phyloP scores from a whole-genome alignment of 106 monocot species.

The Ottelia alismoides region DNA sequence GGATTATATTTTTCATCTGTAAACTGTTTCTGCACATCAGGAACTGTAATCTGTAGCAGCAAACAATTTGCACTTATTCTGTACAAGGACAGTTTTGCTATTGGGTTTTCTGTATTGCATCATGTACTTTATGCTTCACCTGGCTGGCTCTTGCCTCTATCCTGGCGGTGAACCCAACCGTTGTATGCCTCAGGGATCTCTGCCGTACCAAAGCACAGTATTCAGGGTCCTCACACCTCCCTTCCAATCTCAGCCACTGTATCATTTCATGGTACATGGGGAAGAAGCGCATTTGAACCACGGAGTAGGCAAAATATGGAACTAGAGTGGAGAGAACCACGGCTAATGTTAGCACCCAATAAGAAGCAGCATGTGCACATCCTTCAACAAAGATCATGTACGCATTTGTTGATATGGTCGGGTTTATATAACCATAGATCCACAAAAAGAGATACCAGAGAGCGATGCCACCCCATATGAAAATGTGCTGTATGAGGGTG shows the following conservation, averaged over 20 bases:
- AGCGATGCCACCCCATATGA: conserved; percentile 82
- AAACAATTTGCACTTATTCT: too few relatives aligned
- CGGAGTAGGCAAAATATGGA: conserved; percentile 40
- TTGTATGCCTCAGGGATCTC: conserved; percentile 48
- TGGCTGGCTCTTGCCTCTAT: conserved; percentile 43
- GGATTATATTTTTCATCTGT: too few relatives aligned
- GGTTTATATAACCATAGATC: conserved; percentile 45
- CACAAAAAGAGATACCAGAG: conserved; percentile 64
- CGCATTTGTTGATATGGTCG: conserved; percentile 30
- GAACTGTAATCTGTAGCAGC: too few relatives aligned
- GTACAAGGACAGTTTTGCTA: too few relatives aligned
- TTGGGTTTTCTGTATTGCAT: conserved; percentile 13
- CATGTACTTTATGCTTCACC: conserved; percentile 9
- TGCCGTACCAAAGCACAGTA: conserved; percentile 40
- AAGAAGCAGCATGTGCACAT: conserved; percentile 39
- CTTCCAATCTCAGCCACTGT: conserved; percentile 66
- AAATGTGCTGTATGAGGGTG: conserved; percentile 77
- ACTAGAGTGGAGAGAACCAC: conserved; percentile 50
- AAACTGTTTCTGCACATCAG: too few relatives aligned
- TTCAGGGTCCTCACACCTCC: conserved; percentile 55
- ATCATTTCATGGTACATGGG: conserved; percentile 93
- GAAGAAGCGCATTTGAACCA: conserved; percentile 75
- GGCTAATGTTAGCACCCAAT: conserved; percentile 52
- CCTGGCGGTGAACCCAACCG: conserved; percentile 69
- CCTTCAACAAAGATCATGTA: conserved; percentile 57